Percentiles rank a stretch among this genome's conserved stretches.
Conservation (phyloP, 305 asterid species). For the Rubia occidens region DNA sequence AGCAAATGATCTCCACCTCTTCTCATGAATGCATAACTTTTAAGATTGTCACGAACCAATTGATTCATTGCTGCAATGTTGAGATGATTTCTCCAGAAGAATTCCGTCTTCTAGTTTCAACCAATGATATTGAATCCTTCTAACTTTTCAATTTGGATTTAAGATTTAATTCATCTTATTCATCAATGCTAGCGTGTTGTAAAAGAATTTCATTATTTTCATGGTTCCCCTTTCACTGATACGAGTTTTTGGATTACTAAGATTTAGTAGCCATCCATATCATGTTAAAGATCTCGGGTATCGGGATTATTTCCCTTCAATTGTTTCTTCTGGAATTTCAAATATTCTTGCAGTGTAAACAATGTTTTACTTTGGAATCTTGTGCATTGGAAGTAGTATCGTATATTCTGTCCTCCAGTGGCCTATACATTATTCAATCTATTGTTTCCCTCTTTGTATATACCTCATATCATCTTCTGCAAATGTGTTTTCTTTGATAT, state of each 20-base stretch:
- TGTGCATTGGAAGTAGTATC: neutral
- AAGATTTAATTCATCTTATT: neutral
- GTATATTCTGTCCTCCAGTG: neutral
- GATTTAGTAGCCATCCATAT: neutral
- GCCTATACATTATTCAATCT: neutral
- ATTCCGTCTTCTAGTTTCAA: neutral
- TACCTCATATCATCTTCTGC: neutral
- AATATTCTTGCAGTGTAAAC: neutral
- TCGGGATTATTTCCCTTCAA: neutral
- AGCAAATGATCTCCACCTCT: neutral
- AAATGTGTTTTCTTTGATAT: neutral
- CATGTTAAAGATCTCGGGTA: neutral
- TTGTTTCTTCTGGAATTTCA: neutral
- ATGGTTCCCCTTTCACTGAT: too few relatives aligned
- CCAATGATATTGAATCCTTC: neutral
- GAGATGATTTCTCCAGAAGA: neutral
- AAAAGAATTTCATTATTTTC: too few relatives aligned
- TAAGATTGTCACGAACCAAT: neutral
- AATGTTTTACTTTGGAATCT: neutral
- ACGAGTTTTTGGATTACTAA: too few relatives aligned
- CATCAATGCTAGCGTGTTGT: too few relatives aligned
- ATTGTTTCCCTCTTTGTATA: neutral
- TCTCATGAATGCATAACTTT: neutral
- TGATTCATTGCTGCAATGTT: neutral
- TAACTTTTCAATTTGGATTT: neutral